Evolutionary conservation across 2,329 filamentous ascomycete species (phyloP), one percentile per base, ranked within the genome.

Genomic region (Ilyonectria robusta): DNA sequence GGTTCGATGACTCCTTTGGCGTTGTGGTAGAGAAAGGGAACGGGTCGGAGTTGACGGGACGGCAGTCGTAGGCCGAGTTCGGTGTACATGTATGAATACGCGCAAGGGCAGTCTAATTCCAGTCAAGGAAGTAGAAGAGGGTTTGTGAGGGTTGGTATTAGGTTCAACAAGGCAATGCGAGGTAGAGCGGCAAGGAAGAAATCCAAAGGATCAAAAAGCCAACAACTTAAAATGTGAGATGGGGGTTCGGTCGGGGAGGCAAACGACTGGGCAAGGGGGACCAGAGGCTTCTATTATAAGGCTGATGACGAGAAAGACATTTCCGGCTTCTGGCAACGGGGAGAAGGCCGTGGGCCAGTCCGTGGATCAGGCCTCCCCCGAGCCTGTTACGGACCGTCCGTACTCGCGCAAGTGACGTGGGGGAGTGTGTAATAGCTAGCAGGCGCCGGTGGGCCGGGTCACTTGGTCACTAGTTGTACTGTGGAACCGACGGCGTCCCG

Each of bases 281-380:
- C 44, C 51, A 54, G 55, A 56, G 65, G 66, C 66, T 70, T 66
- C 70, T 76, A 76, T 76, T 67, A 76, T 76, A 76, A 74, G 71
- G 66, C 66, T 69, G 60, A 74, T 65, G 65, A 69, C 69, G 66
- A 68, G 62, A 72, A 68, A 69, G 70, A 72, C 66, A 62, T 67
- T 76, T 70, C 73, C 75, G 74, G 68, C 72, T 68, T 65, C 61
- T 65, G 60, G 50, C 63, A 54, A 73, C 74, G 74, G 74, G 72
- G 70, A 76, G 74, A 76, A 76, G 57, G 69, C 74, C 74, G 74
- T 69, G 64, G 54, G 56, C 69, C 62, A 62, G 57, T 66, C 59
- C 23, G 35, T 23, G n/a, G 40, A 42, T 5, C 48, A 53, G 23
- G 15, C 31, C 29, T 61, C 58, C 40, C 42, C 57, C 51, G 31